Evolutionary conservation across 345 rosid species (phyloP), one percentile per base, ranked within the genome.

Genomic region (Dimocarpus longan): DNA sequence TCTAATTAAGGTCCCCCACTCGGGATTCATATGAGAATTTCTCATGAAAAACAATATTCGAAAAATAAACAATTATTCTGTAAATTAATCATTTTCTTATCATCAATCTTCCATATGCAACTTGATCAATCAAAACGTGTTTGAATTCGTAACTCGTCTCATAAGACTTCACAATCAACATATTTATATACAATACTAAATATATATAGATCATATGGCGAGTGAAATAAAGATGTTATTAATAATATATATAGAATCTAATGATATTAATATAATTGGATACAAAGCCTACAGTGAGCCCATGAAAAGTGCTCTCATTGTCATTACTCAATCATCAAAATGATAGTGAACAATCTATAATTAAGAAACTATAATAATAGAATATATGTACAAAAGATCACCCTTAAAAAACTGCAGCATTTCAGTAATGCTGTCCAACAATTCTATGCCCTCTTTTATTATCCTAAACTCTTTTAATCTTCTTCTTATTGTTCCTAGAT

Each of bases 381-480:
- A 62, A 39, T 22, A 69, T 62, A 67, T 78, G 56, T 54, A 71
- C 77, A 65, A 75, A 80, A 76, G 65, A 66, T 72, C 75, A 32
- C 48, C 82, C 82, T 57, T 56, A 79, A 54, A 84, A 86, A 85
- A 66, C 83, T 76, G 89, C 88, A 83, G 89, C 84, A 86, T 80
- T 84, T 84, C 79, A 73, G 89, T 79, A 83, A 73, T 82, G 84
- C 82, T 85, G 91, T 83, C 84, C 73, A 60, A 68, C 71, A 80
- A 48, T 52, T 76, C 46, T 22, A 15, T 57, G 11, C 76, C 16
- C 39, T 65, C 72, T 73, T 39, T 44, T 62, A 70, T 66, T 70
- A 6, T 63, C 74, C 65, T 62, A 11, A 54, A 18, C 32, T 66
- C 10, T 48, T 54, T 71, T 66, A n/a, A 59, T 43, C 39, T 26